Percentiles rank a stretch among this genome's conserved stretches.
Evolutionary conservation across 768 basidiomycete species (phyloP).

Genomic region (Suillus brevipes): DNA sequence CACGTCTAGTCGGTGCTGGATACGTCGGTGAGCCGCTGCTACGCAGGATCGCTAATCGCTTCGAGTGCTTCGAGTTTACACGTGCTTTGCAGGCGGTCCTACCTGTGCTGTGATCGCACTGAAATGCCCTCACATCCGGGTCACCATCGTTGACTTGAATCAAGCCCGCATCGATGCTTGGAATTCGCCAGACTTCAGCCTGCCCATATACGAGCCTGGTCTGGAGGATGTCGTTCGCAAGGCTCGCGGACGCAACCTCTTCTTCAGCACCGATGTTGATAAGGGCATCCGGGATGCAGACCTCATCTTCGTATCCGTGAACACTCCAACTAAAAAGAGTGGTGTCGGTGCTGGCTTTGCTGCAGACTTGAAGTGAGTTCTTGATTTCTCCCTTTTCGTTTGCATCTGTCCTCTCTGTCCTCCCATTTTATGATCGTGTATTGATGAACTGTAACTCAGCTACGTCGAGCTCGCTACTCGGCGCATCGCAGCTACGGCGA

Average conservation of each 20-base stretch:
- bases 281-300: conserved; percentile 92
- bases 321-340: conserved; percentile 98
- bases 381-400: conserved; percentile 11
- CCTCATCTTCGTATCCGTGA: conserved; percentile 97
- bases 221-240: conserved; percentile 86
- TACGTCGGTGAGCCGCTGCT: conserved; percentile 74
- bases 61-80: conserved; percentile 16
- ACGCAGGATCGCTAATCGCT: conserved; percentile 6
- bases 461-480: conserved; percentile 97
- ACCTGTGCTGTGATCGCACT: conserved; percentile 94
- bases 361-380: conserved; percentile 92
- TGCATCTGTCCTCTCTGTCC: conserved; percentile 8
- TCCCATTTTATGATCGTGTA: conserved; percentile 7
- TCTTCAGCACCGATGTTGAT: conserved; percentile 96
- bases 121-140: conserved; percentile 88
- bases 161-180: conserved; percentile 92
- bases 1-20: conserved; percentile 72
- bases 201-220: conserved; percentile 98
- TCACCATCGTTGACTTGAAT: conserved; percentile 99
- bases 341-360: conserved; percentile 98
- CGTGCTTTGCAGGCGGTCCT: conserved; percentile 68
- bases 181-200: conserved; percentile 81
- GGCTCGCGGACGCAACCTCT: conserved; percentile 91
- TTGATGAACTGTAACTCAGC: conserved; percentile 42
- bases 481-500: conserved; percentile 90